Evolutionary conservation across 257 asterid genomes (phyloP).

Genomic region (Solanum stenotomum): DNA sequence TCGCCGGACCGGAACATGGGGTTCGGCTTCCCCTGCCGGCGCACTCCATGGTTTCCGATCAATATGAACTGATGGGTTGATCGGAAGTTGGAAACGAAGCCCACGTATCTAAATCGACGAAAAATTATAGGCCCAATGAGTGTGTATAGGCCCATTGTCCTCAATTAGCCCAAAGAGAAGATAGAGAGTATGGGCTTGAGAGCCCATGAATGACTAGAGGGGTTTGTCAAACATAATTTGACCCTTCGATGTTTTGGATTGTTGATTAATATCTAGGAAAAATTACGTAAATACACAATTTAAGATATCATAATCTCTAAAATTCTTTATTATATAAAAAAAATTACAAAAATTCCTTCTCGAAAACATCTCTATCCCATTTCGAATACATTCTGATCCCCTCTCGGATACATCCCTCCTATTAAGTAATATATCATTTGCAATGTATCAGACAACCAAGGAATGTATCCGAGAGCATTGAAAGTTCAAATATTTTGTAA

Average conservation of each 20-base stretch:
- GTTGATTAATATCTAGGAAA: not conserved
- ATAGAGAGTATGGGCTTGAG: not conserved
- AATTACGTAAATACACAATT: no score
- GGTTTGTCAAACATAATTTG: not conserved
- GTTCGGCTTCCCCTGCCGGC: slow-evolving; percentile 72
- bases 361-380: no score
- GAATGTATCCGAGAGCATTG: not conserved
- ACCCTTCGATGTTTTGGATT: not conserved
- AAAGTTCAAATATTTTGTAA: no score
- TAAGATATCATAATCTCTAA: no score
- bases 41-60: slow-evolving; percentile 55
- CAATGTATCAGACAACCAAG: no score
- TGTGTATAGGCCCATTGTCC: not conserved
- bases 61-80: not conserved
- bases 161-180: not conserved
- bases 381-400: no score
- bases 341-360: no score
- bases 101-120: not conserved
- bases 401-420: no score
- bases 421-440: no score
- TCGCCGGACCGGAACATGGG: slow-evolving; percentile 61
- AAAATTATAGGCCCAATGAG: not conserved
- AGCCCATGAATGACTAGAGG: not conserved
- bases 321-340: no score
- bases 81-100: not conserved